These are phyloP conservation scores for Paradendryphiella salina DNA, from an alignment of 2,329 filamentous ascomycete species.

Conservation along the genomic window DNA sequence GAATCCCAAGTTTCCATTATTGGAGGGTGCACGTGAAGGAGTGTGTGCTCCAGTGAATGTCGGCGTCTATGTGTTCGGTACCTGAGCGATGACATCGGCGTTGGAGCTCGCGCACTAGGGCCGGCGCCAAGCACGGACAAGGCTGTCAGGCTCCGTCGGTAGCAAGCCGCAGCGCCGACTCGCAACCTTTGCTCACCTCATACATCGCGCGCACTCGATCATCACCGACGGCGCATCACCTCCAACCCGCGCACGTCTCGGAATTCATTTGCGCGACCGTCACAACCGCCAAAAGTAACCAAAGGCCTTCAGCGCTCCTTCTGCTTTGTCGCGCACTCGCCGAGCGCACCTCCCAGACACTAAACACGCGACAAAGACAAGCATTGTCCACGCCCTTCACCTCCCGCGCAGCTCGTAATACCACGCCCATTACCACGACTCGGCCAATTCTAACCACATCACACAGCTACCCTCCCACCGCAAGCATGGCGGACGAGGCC, in stretches of 20 bases:
- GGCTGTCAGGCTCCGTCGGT: constrained; percentile 8
- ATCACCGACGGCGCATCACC: constrained; percentile 20
- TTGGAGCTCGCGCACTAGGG: constrained; percentile 11
- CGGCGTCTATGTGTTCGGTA: constrained; percentile 14
- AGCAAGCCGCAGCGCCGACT: constrained; percentile 12
- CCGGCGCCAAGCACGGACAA: constrained; percentile 14
- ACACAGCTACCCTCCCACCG: constrained; percentile 8
- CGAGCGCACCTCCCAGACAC: constrained; percentile 13
- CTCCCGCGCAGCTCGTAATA: constrained; percentile 17
- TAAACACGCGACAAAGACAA: constrained; percentile 31
- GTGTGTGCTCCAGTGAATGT: constrained; percentile 1
- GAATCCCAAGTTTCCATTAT: constrained; percentile 9
- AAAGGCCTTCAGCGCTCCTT: constrained; percentile 5
- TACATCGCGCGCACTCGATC: constrained; percentile 11
- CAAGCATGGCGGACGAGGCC: constrained; percentile 56
- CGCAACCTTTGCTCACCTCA: constrained; percentile 16
- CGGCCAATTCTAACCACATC: constrained; percentile 16
- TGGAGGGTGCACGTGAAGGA: constrained; percentile 2
- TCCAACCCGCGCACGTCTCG: constrained; percentile 17
- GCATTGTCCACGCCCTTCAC: constrained; percentile 21
- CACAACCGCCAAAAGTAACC: constrained; percentile 3
- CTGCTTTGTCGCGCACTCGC: constrained; percentile 11
- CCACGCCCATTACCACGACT: constrained; percentile 10
- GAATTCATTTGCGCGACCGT: background rate
- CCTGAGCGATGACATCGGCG: constrained; percentile 27